Base-by-base conservation (phyloP, 2,329 filamentous ascomycete genomes). In the Calonectria pseudoreteaudii region DNA sequence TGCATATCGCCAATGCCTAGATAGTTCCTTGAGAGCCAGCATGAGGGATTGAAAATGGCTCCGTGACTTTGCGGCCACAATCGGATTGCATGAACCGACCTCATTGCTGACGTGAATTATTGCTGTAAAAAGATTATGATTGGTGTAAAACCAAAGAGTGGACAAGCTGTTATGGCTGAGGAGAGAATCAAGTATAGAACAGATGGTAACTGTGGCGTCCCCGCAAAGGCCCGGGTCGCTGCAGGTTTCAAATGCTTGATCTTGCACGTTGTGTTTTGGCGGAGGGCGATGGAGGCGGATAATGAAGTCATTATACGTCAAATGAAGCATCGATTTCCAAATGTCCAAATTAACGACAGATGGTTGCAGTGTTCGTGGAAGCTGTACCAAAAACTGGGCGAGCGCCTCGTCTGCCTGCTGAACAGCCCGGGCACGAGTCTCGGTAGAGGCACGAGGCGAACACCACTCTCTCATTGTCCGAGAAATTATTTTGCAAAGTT, bases 401-500 rank as follows among this genome's bases (percentile, higher is more conserved):
- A 72, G 56, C 7, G 44, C 28, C 9, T 65, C 36, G 16, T 72
- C 70, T 44, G 70, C 52, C 26, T 49, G 38, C 7, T n/a, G 44
- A 8, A 68, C 47, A 20, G 70, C 70, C 28, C 28, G 20, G 1
- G 58, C 50, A 14, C 36, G 66, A 8, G 31, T 68, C 23, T 60
- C 30, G 30, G 70, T 44, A 1, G 65, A 47, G 3, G 26, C 41
- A 30, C 47, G 36, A 1, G 68, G 20, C 8, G 47, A 34, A 14
- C 28, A 72, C n/a, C 34, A 49, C 31, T 72, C 53, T 23, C 23
- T 68, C 26, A 65, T 68, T 6, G 65, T 34, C 31, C 36, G 20
- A 5, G 68, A 74, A 16, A 74, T 74, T 16, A 74, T 70, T 18
- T 31, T 13, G 49, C 68, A 74, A 2, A 71, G 50, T 5, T 64